These are phyloP conservation scores for Boletus sensibilis DNA, from an alignment of 768 basidiomycete genomes.

Conservation along the genomic window DNA sequence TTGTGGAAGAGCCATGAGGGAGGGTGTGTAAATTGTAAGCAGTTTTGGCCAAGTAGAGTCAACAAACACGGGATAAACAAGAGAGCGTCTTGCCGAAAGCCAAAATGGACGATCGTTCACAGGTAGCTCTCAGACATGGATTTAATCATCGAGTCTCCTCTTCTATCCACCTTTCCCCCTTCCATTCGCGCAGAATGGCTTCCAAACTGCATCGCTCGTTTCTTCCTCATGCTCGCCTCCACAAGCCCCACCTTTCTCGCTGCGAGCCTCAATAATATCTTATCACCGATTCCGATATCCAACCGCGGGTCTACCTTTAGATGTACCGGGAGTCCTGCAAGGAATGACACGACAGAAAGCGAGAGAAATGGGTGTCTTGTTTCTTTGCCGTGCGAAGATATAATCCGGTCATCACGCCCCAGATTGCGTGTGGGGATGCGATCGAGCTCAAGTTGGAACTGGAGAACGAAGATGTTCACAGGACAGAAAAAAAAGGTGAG, in stretches of 20 bases:
- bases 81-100: not conserved
- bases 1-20: conserved; percentile 51
- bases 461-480: conserved; percentile 1
- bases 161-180: conserved; percentile 46
- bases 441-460: conserved; percentile 89
- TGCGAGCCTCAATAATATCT: conserved; percentile 75
- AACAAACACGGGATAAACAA: conserved; percentile 31
- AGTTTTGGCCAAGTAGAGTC: not conserved
- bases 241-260: conserved; percentile 71
- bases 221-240: conserved; percentile 74
- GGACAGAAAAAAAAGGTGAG: not conserved
- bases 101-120: not conserved
- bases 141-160: conserved; percentile 45
- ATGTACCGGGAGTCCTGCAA: conserved; percentile 78
- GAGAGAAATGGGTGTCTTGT: conserved; percentile 90
- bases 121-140: not conserved
- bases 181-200: conserved; percentile 85
- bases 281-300: conserved; percentile 83
- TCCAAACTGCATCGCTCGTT: conserved; percentile 97
- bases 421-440: conserved; percentile 88
- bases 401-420: conserved; percentile 91
- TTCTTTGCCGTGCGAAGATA: conserved; percentile 91
- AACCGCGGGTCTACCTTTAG: conserved; percentile 77
- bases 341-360: conserved; percentile 70
- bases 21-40: not conserved